Evolutionary conservation across 106 monocot species (phyloP).

Genomic region (Hemerocallis citrina): DNA sequence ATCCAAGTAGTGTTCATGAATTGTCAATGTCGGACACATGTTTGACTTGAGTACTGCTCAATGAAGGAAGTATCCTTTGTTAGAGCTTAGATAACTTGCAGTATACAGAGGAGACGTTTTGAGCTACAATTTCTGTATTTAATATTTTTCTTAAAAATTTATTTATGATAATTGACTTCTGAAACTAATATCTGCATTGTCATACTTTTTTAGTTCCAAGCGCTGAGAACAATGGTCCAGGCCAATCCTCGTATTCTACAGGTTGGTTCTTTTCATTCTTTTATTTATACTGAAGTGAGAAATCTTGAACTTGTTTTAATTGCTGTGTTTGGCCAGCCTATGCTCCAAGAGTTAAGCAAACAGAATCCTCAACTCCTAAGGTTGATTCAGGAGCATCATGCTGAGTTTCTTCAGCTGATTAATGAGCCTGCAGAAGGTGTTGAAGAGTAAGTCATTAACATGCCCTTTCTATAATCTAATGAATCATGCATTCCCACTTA

Average conservation of each 20-base stretch:
- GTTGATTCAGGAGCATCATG: slow-evolving; percentile 80
- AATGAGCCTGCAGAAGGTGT: slow-evolving; percentile 54
- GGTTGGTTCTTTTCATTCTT: slow-evolving; percentile 26
- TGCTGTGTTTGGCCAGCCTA: slow-evolving; percentile 39
- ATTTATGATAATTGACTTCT: too few relatives aligned
- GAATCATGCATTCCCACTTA: too few relatives aligned
- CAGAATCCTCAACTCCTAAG: slow-evolving; percentile 86
- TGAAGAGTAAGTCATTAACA: slow-evolving; percentile 40
- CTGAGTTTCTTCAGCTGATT: slow-evolving; percentile 87
- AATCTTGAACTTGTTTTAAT: background rate
- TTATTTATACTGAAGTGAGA: background rate
- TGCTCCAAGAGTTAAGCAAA: slow-evolving; percentile 90
- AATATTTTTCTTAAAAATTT: too few relatives aligned
- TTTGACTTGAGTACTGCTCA: too few relatives aligned
- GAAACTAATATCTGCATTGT: too few relatives aligned
- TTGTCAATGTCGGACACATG: too few relatives aligned
- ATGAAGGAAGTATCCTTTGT: too few relatives aligned
- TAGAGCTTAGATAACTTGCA: too few relatives aligned
- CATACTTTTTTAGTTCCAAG: slow-evolving; percentile 81
- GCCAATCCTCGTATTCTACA: slow-evolving; percentile 93
- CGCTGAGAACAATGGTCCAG: slow-evolving; percentile 88
- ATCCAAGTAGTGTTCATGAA: too few relatives aligned
- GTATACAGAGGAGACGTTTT: too few relatives aligned
- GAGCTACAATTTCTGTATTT: too few relatives aligned
- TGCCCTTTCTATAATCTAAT: too few relatives aligned